These are phyloP conservation scores for Nepenthes alata DNA, from an alignment of 179 eudicot genomes.

Conservation along the genomic window DNA sequence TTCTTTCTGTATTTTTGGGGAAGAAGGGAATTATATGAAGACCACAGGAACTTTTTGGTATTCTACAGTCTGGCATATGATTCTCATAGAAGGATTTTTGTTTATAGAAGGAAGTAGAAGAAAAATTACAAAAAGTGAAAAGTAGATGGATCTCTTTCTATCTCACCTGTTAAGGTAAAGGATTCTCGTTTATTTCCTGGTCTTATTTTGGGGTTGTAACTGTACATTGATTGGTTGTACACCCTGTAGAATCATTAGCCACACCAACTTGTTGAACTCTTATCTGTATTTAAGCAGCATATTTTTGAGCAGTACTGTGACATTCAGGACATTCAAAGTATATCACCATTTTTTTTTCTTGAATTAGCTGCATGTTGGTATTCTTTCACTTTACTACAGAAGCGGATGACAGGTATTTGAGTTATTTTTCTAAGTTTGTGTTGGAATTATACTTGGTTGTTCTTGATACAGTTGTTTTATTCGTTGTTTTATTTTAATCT, in stretches of 20 bases:
- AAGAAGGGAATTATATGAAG: background rate
- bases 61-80: too few species aligned
- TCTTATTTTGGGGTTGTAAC: slow-evolving; percentile 10
- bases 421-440: background rate
- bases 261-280: background rate
- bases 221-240: slow-evolving; percentile 12
- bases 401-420: background rate
- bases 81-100: too few species aligned
- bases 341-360: too few species aligned
- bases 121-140: too few species aligned
- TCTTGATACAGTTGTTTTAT: too few species aligned
- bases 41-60: slow-evolving; percentile 8
- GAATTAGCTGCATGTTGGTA: background rate
- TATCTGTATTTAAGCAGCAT: too few species aligned
- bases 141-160: too few species aligned
- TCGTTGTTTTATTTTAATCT: too few species aligned
- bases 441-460: too few species aligned
- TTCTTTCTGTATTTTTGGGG: slow-evolving; percentile 1
- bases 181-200: slow-evolving; percentile 1
- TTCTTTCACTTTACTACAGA: background rate
- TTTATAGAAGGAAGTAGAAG: too few species aligned
- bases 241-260: background rate
- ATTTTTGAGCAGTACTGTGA: too few species aligned
- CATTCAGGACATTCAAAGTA: background rate
- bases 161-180: background rate